Percentiles rank a stretch among this genome's conserved stretches.
Conservation (phyloP, 805 yeast genomes). For the Phaffomyces opuntiae region DNA sequence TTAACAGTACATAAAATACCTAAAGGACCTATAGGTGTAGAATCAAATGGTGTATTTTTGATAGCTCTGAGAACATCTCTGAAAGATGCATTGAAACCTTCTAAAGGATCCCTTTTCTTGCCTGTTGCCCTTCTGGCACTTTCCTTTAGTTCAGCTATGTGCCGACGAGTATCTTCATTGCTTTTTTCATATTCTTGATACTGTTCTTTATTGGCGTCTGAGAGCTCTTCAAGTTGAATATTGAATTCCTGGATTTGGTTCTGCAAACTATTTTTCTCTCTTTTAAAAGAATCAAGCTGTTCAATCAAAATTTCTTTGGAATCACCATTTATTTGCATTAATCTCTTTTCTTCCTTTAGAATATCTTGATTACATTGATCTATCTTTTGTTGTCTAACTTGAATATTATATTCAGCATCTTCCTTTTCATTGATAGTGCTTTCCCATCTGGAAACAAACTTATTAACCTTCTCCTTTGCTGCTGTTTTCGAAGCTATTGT, state of each 20-base stretch:
- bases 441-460: slow-evolving; percentile 8
- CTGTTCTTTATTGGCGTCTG: not conserved
- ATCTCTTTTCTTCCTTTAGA: slow-evolving; percentile 19
- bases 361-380: slow-evolving; percentile 14
- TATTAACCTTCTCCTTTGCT: slow-evolving; percentile 7
- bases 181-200: slow-evolving; percentile 4
- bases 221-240: not conserved
- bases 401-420: slow-evolving; percentile 13
- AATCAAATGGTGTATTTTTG: slow-evolving; percentile 32
- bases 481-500: not conserved
- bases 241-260: slow-evolving; percentile 1
- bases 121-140: not conserved
- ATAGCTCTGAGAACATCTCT: slow-evolving; percentile 5
- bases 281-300: slow-evolving; percentile 5
- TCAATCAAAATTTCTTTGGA: slow-evolving; percentile 15
- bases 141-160: slow-evolving; percentile 1
- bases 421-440: slow-evolving; percentile 15
- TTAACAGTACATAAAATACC: slow-evolving; percentile 58
- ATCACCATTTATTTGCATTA: slow-evolving; percentile 24
- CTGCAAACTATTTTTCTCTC: not conserved
- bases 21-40: slow-evolving; percentile 72
- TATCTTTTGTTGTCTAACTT: slow-evolving; percentile 15
- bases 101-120: slow-evolving; percentile 9
- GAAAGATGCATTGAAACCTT: not conserved
- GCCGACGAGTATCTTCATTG: slow-evolving; percentile 6